These are phyloP conservation scores for Chlorella sp. DNA, from an alignment of 139 green algal genomes.

Conservation along the genomic window DNA sequence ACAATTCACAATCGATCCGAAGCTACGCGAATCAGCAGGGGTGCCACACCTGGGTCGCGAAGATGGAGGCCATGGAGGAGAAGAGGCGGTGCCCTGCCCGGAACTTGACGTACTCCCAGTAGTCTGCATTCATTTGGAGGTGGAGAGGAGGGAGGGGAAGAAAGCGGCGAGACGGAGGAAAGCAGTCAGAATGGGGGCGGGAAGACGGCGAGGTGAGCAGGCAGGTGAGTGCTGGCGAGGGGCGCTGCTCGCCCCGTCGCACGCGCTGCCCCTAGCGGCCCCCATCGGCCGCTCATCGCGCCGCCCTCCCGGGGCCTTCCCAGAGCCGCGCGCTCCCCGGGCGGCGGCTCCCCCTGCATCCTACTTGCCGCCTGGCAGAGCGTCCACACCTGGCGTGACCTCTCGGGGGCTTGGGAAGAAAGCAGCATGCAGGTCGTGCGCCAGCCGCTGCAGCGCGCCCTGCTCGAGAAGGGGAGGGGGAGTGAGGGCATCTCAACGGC, in stretches of 20 bases:
- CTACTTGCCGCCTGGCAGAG: no score
- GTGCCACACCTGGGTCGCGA: conserved; percentile 57
- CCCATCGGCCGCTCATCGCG: not conserved
- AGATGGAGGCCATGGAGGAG: conserved; percentile 75
- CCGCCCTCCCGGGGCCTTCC: no score
- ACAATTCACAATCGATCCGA: no score
- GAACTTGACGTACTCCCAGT: conserved; percentile 90
- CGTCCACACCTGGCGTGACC: conserved; percentile 29
- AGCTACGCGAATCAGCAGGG: no score
- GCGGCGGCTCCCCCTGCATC: no score
- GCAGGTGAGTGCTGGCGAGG: not conserved
- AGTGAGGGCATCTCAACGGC: no score
- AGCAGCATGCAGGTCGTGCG: conserved; percentile 13
- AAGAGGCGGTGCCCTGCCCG: conserved; percentile 79
- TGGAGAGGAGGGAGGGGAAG: not conserved
- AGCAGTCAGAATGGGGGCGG: not conserved
- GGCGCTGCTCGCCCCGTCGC: not conserved
- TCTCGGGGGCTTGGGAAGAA: conserved; percentile 34
- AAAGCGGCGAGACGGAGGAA: not conserved
- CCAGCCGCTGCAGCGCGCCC: not conserved
- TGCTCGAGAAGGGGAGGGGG: no score
- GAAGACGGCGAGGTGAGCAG: not conserved
- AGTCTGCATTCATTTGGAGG: no score
- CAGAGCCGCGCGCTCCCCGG: not conserved
- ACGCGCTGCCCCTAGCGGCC: not conserved